Base-by-base conservation (phyloP, 208 protist species). In the Porcisia hertigi region DNA sequence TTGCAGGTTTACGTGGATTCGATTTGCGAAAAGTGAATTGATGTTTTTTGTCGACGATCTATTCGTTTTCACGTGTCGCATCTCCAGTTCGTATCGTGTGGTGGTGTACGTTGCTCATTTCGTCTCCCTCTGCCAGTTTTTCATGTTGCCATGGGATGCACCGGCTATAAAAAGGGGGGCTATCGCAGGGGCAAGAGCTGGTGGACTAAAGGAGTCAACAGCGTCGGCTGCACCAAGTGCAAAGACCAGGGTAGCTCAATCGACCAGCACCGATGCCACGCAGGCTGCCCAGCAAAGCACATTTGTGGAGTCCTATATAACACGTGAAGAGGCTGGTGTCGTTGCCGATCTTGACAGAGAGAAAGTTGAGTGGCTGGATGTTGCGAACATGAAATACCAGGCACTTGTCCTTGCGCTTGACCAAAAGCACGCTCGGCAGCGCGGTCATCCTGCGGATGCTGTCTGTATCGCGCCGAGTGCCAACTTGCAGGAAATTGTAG, bases 51-150 rank as follows among this genome's bases (percentile, higher is more conserved):
- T 90, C 1, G 92, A 96, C 75, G 93, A 97, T 75, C 72, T 96
- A 34, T 95, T 97, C 72, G 92, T 90, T 7, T 96, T 95, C 83
- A 92, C 89, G n/a, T 94, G 82, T 63, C 82, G 84, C 63, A 82
- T 96, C 25, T 88, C 93, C 11, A 76, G 84, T 23, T 65, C 84
- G 9, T 94, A 87, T 77, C 88, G 93, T 25, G 59, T 93, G 30
- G 76, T 83, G 9, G 90, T 94, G 60, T 87, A 89, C 77, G 71
- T 81, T 69, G 67, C 87, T 14, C 88, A 96, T 73, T 77, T 81
- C 25, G 71, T 88, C n/a, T 90, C 85, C 57, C 78, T 96, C 41
- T 89, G 83, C 59, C 83, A 96, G 71, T 77, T 94, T 39, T 59
- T 64, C 18, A 75, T 80, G 57, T 81, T 97, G 49, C 88, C 93